These are phyloP conservation scores for Blastocystis sp. DNA, from an alignment of 352 stramenopile genomes.

Conservation along the genomic window DNA sequence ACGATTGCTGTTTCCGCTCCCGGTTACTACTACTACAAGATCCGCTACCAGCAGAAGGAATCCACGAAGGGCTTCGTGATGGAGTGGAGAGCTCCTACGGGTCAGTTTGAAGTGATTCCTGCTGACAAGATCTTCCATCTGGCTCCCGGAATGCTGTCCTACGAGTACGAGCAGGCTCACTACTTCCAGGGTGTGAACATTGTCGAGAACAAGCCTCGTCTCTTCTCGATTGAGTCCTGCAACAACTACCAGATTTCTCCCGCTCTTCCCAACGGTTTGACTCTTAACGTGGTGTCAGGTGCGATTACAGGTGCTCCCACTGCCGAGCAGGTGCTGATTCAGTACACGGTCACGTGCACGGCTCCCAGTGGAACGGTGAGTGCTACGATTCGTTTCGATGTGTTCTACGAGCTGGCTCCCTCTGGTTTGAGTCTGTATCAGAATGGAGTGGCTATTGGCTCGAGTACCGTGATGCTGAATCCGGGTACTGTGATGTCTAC, in stretches of 20 bases:
- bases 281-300: background rate
- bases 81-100: constrained; percentile 13
- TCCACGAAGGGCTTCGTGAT: constrained; percentile 2
- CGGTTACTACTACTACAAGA: constrained; percentile 38
- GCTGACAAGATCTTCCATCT: constrained; percentile 40
- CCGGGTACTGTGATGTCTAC: background rate
- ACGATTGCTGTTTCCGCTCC: background rate
- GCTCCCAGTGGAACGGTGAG: background rate
- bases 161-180: constrained; percentile 24
- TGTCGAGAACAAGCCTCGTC: constrained; percentile 21
- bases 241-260: constrained; percentile 6
- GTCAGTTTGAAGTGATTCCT: constrained; percentile 25
- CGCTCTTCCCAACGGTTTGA: background rate
- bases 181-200: constrained; percentile 39
- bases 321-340: background rate
- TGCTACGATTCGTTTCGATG: constrained; percentile 7
- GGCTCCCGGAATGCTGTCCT: background rate
- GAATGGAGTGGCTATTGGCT: background rate
- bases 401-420: constrained; percentile 16
- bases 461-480: background rate
- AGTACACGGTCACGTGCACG: constrained; percentile 29
- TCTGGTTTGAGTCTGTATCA: background rate
- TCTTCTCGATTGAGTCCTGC: background rate
- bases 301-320: background rate
- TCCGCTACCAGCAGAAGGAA: background rate